Conservation (phyloP, 306 rosid genomes). For the Phaseolus lunatus region DNA sequence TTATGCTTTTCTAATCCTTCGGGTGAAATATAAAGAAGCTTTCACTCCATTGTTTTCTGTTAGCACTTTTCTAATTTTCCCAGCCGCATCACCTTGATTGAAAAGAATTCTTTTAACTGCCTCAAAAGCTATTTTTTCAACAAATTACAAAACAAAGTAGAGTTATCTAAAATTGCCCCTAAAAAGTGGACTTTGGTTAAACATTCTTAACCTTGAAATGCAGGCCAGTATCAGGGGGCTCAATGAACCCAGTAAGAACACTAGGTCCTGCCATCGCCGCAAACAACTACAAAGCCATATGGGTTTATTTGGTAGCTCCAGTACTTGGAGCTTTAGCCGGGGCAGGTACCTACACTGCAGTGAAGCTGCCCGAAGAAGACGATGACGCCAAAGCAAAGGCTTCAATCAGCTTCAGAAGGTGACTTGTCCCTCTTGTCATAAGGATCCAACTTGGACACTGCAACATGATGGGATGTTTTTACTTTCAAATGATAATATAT, state of each 20-base stretch:
- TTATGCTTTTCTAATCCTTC: too few relatives aligned
- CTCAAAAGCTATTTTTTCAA: not conserved
- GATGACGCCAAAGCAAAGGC: constrained; percentile 48
- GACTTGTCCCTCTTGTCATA: constrained; percentile 39
- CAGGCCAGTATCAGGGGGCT: constrained; percentile 77
- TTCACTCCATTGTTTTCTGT: too few relatives aligned
- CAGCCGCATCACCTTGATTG: too few relatives aligned
- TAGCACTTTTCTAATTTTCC: too few relatives aligned
- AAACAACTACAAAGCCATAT: constrained; percentile 77
- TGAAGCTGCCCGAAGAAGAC: constrained; percentile 71
- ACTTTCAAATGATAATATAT: constrained; percentile 1
- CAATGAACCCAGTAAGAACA: constrained; percentile 93
- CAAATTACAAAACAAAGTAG: not conserved
- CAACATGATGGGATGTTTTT: not conserved
- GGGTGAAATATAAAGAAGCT: too few relatives aligned
- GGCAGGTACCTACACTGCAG: constrained; percentile 72
- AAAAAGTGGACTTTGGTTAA: not conserved
- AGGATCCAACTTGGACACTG: constrained; percentile 19
- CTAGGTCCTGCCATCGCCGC: constrained; percentile 86
- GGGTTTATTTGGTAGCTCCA: constrained; percentile 87
- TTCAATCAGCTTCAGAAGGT: constrained; percentile 69
- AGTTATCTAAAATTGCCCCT: not conserved
- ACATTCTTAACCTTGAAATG: constrained; percentile 18
- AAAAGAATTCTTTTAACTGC: not conserved
- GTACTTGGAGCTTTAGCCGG: constrained; percentile 78